Base-by-base conservation (phyloP, 495 filamentous ascomycete species). In the Daldinia decipiens region DNA sequence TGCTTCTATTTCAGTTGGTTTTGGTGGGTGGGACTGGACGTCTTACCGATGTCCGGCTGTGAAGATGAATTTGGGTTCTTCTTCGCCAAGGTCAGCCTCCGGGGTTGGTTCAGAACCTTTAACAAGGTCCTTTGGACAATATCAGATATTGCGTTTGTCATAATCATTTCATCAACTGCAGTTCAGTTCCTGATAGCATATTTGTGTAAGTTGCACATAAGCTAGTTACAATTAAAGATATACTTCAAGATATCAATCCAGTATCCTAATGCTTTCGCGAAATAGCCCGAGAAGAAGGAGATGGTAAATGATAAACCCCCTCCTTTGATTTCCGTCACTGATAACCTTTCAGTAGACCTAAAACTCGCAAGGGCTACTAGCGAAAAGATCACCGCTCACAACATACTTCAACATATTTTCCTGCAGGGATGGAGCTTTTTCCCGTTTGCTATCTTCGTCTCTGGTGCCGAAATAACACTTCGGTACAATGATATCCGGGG, bases 31-130 rank as follows among this genome's bases (percentile, higher is more conserved):
- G 71, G 71, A 13, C 24, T 74, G 19, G 67, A 74, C 58, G 40
- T 65, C 24, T 19, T 74, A 27, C 67, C 62, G 9, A 50, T 47
- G 13, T 59, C 62, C n/a, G 38, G 50, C 36, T 57, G 62, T 7
- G 62, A 45, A 4, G 62, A 62, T 21, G 71, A 74, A 56, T 66
- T 58, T 27, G 71, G 61, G n/a, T 74, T 71, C 43, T 74, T 74
- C 62, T 74, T 74, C 56, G 62, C 61, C 15, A 70, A 45, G 29
- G 62, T 74, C n/a, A 66, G 57, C 43, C 57, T 74, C 26, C 59
- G 66, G 50, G 57, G 63, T 13, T 74, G 71, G 71, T 74, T 74
- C 17, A 59, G 71, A n/a, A 74, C 67, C 11, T 68, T 74, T 17
- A 73, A 73, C 21, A 73, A 73, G 65, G 65, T 54, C 39, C 53